Evolutionary conservation across 2,329 filamentous ascomycete species (phyloP).

Genomic region (Emericellopsis cladophorae): DNA sequence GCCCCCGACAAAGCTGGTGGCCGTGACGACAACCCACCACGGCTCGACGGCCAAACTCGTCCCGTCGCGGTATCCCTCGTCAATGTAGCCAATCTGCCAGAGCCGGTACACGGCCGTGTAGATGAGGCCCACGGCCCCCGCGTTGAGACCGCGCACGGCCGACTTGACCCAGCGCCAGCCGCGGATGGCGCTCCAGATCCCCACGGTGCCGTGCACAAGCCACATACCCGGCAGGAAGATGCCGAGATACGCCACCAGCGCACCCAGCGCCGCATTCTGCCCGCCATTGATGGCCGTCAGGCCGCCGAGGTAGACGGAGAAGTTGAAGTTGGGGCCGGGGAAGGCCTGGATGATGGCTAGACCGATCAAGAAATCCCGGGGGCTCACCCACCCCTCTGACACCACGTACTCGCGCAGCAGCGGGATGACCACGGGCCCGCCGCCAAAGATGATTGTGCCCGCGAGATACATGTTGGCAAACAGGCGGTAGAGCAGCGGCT

Average conservation of each 20-base stretch:
- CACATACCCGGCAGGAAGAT: constrained; percentile 36
- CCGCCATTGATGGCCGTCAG: constrained; percentile 27
- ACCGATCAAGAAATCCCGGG: constrained; percentile 60
- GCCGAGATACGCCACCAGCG: constrained; percentile 31
- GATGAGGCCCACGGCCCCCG: constrained; percentile 43
- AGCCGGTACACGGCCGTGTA: constrained; percentile 49
- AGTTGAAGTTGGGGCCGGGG: constrained; percentile 34
- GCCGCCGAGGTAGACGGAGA: constrained; percentile 41
- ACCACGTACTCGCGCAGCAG: constrained; percentile 52
- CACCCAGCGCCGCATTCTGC: constrained; percentile 24
- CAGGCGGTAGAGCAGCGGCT: constrained; percentile 40
- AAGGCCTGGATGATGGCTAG: constrained; percentile 61
- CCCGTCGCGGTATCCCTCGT: constrained; percentile 27
- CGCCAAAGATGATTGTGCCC: constrained; percentile 55
- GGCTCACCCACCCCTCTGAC: constrained; percentile 54
- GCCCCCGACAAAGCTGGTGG: constrained; percentile 18
- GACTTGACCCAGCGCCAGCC: constrained; percentile 26
- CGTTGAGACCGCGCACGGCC: constrained; percentile 34
- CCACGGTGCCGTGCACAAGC: constrained; percentile 31
- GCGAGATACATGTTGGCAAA: constrained; percentile 66
- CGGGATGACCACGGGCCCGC: constrained; percentile 53
- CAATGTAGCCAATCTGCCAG: constrained; percentile 45
- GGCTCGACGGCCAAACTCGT: constrained; percentile 40
- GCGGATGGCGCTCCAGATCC: constrained; percentile 37
- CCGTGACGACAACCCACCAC: constrained; percentile 47